These are phyloP conservation scores for Suillus plorans DNA, from an alignment of 768 basidiomycete species.

Conservation along the genomic window DNA sequence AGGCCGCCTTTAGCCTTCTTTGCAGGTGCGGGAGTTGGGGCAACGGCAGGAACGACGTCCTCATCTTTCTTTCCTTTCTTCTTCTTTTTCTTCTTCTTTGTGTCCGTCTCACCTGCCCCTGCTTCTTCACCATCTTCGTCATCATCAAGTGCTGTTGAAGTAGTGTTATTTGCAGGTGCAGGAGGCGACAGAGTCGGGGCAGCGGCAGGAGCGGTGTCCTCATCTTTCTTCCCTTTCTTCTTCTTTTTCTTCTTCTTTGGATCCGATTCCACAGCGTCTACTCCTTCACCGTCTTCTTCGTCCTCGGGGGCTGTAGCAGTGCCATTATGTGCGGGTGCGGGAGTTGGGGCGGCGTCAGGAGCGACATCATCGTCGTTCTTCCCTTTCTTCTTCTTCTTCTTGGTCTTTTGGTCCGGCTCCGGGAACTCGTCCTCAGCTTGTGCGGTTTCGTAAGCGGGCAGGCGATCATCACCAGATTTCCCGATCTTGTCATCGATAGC, in stretches of 20 bases:
- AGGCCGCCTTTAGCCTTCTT: slow-evolving; percentile 79
- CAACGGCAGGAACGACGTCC: slow-evolving; percentile 55
- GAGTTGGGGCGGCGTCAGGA: slow-evolving; percentile 28
- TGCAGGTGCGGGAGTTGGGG: slow-evolving; percentile 35
- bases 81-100: slow-evolving; percentile 81
- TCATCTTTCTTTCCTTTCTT: slow-evolving; percentile 76
- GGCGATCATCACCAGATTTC: slow-evolving; percentile 45
- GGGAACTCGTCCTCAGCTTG: slow-evolving; percentile 36
- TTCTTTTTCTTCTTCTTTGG: slow-evolving; percentile 85
- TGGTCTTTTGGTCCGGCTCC: slow-evolving; percentile 2
- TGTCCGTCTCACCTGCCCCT: slow-evolving; percentile 44
- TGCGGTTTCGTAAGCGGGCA: slow-evolving; percentile 37
- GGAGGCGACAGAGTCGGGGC: slow-evolving; percentile 31
- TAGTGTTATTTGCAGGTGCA: slow-evolving; percentile 24
- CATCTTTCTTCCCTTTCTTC: slow-evolving; percentile 75
- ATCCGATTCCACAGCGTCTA: slow-evolving; percentile 43
- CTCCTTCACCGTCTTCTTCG: slow-evolving; percentile 69
- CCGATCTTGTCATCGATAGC: slow-evolving; percentile 26
- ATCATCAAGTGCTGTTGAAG: slow-evolving; percentile 42
- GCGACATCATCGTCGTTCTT: slow-evolving; percentile 52
- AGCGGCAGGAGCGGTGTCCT: slow-evolving; percentile 57
- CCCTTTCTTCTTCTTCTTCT: slow-evolving; percentile 58
- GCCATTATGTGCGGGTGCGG: slow-evolving; percentile 31
- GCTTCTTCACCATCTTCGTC: slow-evolving; percentile 71
- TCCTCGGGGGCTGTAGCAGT: slow-evolving; percentile 42